Base-by-base conservation (phyloP, 345 rosid species). In the Conringia planisiliqua region DNA sequence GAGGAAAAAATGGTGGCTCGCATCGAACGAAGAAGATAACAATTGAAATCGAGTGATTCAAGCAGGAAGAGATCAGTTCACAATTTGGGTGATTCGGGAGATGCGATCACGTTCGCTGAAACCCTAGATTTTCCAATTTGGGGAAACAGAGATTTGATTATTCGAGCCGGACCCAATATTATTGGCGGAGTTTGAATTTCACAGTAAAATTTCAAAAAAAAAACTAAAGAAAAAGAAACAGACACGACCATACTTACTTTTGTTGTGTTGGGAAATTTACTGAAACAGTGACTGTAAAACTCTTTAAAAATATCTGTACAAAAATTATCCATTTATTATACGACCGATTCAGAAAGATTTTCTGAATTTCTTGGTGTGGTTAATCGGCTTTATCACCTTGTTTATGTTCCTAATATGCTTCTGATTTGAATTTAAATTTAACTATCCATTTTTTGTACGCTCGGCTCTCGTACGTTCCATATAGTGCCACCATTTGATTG, bases 41-140 rank as follows among this genome's bases (percentile, higher is more conserved):
- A 55, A 52, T 20, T 52, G 70, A 63, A 55, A 32, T 20, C 2
- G 43, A 42, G 13, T 22, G 62, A 72, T 11, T 50, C 16, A 30
- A 55, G 8, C 55, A 26, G 47, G 18, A 60, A 44, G 7, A 71
- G n/a, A 16, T 36, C 66, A 58, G 33, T 42, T 4, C 1, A 20
- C 12, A 44, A 60, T 1, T 60, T n/a, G 42, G 35, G 8, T 6
- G 35, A 17, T 6, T 64, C 8, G 44, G 24, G 58, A 6, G 2
- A 35, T 2, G 57, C 29, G 7, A 6, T 56, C 39, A 29, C 3
- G 42, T 56, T 56, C 43, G 50, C 5, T 26, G 47, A 40, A 60
- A 68, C 29, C 79, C 74, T 69, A 68, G 67, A 62, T 2, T 10
- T 61, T 30, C 13, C 18, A 59, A 67, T 48, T 67, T 58, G 30